Conservation (phyloP, 2,329 filamentous ascomycete genomes). For the Mycogone perniciosa region DNA sequence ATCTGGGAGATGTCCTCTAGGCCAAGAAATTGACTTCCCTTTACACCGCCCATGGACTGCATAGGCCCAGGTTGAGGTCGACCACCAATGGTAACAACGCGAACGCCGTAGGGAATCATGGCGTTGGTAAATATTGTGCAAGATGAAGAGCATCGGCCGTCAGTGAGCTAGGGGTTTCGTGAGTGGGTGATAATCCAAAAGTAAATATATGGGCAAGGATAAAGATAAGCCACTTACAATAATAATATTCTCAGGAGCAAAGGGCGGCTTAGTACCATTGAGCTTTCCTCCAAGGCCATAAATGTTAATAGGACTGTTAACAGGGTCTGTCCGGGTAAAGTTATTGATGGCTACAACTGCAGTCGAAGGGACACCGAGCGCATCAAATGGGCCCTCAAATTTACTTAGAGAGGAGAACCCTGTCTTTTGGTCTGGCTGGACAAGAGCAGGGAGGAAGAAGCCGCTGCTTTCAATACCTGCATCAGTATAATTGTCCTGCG, state of each 20-base stretch:
- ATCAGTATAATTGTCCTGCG: background rate
- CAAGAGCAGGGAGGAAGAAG: background rate
- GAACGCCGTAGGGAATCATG: conserved; percentile 44
- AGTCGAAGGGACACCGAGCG: conserved; percentile 2
- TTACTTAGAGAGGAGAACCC: background rate
- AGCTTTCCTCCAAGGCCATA: conserved; percentile 4
- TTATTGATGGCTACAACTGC: background rate
- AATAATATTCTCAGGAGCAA: conserved; percentile 33
- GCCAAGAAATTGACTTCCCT: conserved; percentile 39
- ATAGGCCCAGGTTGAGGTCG: conserved; percentile 44
- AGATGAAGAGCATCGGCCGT: conserved; percentile 54
- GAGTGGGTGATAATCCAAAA: background rate
- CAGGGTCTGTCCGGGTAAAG: conserved; percentile 13
- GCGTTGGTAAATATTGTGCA: conserved; percentile 53
- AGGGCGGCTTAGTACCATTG: conserved; percentile 18
- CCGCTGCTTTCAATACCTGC: background rate
- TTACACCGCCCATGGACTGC: conserved; percentile 53
- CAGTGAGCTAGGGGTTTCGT: conserved; percentile 19
- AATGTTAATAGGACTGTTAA: background rate
- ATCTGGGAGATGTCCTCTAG: conserved; percentile 19
- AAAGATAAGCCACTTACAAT: conserved; percentile 29
- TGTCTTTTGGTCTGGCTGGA: conserved; percentile 3
- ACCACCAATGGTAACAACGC: conserved; percentile 52
- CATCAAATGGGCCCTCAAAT: background rate
- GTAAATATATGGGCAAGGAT: no score